Evolutionary conservation across 2,329 filamentous ascomycete genomes (phyloP).

Genomic region (Hypoxylon sp.): DNA sequence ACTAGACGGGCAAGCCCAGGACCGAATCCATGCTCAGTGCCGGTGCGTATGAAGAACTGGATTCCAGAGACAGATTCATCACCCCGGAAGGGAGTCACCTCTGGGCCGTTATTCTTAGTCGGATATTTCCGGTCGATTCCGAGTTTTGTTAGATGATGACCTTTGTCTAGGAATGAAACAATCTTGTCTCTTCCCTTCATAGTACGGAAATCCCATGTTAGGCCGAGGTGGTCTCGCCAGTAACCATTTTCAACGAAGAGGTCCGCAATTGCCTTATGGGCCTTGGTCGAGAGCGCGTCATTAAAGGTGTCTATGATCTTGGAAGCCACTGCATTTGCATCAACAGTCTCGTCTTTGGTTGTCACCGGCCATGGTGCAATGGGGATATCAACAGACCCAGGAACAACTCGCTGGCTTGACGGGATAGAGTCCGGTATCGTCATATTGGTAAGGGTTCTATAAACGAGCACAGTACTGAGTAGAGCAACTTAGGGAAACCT

Average conservation of each 20-base stretch:
- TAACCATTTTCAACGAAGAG: conserved; percentile 67
- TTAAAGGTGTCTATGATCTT: conserved; percentile 59
- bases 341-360: conserved; percentile 51
- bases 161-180: conserved; percentile 51
- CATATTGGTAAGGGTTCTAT: conserved; percentile 24
- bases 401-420: conserved; percentile 53
- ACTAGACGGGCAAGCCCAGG: conserved; percentile 65
- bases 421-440: conserved; percentile 30
- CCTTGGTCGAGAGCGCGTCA: conserved; percentile 53
- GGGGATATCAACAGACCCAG: conserved; percentile 58
- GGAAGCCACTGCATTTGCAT: conserved; percentile 57
- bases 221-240: conserved; percentile 71
- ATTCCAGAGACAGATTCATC: conserved; percentile 63
- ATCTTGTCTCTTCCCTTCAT: conserved; percentile 63
- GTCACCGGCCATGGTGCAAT: conserved; percentile 60
- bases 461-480: neutral
- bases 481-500: neutral
- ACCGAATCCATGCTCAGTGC: conserved; percentile 63
- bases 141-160: conserved; percentile 55
- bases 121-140: conserved; percentile 57
- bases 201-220: conserved; percentile 70
- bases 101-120: conserved; percentile 58
- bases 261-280: conserved; percentile 54
- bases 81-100: conserved; percentile 60
- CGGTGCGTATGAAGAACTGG: conserved; percentile 65